phyloP scores from a whole-genome alignment of 1,139 yeast genomes.

The Kodamaea sp. region DNA sequence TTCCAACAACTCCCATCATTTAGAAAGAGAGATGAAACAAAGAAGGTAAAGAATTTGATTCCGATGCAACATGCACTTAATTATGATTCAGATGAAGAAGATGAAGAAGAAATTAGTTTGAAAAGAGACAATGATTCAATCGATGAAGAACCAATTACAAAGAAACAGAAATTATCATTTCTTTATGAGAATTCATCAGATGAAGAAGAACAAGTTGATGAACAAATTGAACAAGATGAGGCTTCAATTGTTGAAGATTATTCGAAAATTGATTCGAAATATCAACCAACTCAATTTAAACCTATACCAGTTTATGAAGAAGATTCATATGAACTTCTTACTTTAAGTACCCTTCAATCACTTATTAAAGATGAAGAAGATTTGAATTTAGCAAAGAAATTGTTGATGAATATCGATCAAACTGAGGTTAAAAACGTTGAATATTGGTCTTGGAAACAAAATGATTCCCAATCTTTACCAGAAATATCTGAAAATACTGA shows the following conservation, averaged over 20 bases:
- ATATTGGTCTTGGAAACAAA: conserved; percentile 69
- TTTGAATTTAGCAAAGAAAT: conserved; percentile 46
- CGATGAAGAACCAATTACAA: conserved; percentile 17
- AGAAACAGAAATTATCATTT: conserved; percentile 24
- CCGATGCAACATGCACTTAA: conserved; percentile 78
- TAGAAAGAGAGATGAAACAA: conserved; percentile 35
- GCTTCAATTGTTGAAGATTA: conserved; percentile 16
- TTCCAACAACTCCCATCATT: conserved; percentile 40
- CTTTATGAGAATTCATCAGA: conserved; percentile 33
- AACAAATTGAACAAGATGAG: conserved; percentile 10
- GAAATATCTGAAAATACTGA: conserved; percentile 29
- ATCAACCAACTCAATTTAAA: conserved; percentile 39
- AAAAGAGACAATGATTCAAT: conserved; percentile 27
- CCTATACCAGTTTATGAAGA: conserved; percentile 50
- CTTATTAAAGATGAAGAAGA: conserved; percentile 75
- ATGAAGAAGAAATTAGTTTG: conserved; percentile 36
- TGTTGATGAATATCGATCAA: conserved; percentile 29
- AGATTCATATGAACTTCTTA: conserved; percentile 28
- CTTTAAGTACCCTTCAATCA: conserved; percentile 50
- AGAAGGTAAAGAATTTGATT: conserved; percentile 28
- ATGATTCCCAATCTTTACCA: conserved; percentile 25
- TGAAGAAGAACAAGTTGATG: conserved; percentile 17
- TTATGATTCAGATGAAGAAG: conserved; percentile 38
- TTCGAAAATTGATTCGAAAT: conserved; percentile 33
- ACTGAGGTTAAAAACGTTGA: conserved; percentile 38